phyloP scores from a whole-genome alignment of 208 protist genomes.

The Acanthamoeba lugdunensis region DNA sequence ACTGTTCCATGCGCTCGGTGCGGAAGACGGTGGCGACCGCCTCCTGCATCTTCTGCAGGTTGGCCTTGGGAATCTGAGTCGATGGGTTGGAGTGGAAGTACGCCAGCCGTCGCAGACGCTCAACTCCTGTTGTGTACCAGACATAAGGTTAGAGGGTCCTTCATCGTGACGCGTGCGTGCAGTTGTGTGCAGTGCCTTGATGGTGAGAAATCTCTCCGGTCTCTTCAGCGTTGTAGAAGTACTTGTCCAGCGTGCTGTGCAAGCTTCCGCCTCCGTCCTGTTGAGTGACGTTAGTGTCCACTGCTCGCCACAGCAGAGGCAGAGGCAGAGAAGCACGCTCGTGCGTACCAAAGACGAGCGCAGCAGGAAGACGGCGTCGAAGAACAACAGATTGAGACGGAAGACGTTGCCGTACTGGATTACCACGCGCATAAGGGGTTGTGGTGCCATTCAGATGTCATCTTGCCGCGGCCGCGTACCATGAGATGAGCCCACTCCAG shows the following conservation, averaged over 20 bases:
- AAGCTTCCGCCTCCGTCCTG: constrained; percentile 27
- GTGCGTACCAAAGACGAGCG: background rate
- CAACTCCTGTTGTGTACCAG: background rate
- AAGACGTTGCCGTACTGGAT: constrained; percentile 40
- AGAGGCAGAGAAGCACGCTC: background rate
- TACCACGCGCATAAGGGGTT: background rate
- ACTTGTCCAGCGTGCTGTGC: constrained; percentile 53
- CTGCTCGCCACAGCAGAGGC: too few species aligned
- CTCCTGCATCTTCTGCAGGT: background rate
- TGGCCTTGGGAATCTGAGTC: background rate
- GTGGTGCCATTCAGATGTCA: background rate
- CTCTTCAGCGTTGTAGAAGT: constrained; percentile 42
- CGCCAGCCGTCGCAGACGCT: background rate
- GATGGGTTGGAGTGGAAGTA: constrained; percentile 19
- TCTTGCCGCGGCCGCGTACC: background rate
- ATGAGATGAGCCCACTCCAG: constrained; percentile 36
- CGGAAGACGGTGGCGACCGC: background rate
- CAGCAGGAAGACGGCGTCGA: constrained; percentile 48
- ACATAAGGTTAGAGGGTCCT: background rate
- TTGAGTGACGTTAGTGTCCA: background rate
- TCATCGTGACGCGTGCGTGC: background rate
- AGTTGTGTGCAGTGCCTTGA: background rate
- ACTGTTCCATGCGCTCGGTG: background rate
- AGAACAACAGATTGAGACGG: constrained; percentile 24
- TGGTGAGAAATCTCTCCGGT: background rate